Evolutionary conservation across 148 eudicot species (phyloP).

Genomic region (Vaccinium corymbosum): DNA sequence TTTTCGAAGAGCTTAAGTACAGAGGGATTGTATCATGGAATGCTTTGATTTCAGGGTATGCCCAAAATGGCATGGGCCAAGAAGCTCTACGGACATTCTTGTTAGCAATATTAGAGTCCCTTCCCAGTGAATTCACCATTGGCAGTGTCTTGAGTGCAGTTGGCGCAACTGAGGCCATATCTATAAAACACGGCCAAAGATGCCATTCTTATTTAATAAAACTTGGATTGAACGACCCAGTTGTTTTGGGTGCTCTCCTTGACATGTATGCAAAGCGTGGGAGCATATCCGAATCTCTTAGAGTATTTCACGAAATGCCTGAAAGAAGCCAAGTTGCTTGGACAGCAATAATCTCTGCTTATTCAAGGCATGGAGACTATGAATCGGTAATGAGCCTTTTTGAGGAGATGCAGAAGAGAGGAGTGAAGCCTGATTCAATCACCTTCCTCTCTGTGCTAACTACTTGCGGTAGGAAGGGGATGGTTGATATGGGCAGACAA

Average conservation of each 20-base stretch:
- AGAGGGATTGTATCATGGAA: slow-evolving; percentile 74
- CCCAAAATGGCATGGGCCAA: slow-evolving; percentile 52
- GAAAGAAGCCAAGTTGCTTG: slow-evolving; percentile 69
- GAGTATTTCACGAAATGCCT: slow-evolving; percentile 46
- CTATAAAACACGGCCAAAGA: slow-evolving; percentile 66
- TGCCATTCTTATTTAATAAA: slow-evolving; percentile 62
- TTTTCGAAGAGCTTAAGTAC: slow-evolving; percentile 51
- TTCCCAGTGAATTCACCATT: slow-evolving; percentile 68
- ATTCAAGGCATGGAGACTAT: slow-evolving; percentile 85
- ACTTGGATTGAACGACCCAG: slow-evolving; percentile 53
- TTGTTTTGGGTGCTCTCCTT: slow-evolving; percentile 68
- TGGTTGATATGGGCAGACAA: slow-evolving; percentile 65
- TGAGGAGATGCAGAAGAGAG: slow-evolving; percentile 50
- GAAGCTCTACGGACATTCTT: slow-evolving; percentile 62
- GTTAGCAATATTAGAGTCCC: slow-evolving; percentile 38
- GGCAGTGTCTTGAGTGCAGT: slow-evolving; percentile 79
- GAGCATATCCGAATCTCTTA: slow-evolving; percentile 59
- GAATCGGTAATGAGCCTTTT: slow-evolving; percentile 65
- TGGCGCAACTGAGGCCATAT: slow-evolving; percentile 69
- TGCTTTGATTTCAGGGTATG: slow-evolving; percentile 71
- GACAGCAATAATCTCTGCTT: slow-evolving; percentile 89
- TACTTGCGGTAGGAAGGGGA: slow-evolving; percentile 83
- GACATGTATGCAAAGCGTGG: slow-evolving; percentile 96
- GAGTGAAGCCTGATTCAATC: slow-evolving; percentile 62
- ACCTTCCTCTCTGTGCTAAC: slow-evolving; percentile 77